Evolutionary conservation across 768 basidiomycete species (phyloP), one percentile per base, ranked within the genome.

Genomic region (Cystobasidium ongulense): DNA sequence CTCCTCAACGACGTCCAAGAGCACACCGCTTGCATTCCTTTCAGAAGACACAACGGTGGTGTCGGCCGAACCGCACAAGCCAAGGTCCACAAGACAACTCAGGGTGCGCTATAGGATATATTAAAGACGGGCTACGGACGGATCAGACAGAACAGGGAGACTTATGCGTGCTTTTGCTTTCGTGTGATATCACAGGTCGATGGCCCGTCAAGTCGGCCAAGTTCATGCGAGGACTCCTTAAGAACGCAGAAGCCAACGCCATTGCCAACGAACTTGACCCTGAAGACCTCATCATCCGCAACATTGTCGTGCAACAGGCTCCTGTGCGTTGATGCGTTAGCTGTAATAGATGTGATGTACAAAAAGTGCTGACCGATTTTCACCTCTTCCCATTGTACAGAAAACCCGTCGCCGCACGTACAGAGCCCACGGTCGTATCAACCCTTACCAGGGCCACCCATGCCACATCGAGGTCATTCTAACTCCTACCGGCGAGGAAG

Each of bases 161-260:
- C 25, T 46, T 11, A 27, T 39, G 63, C 63, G 39, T 64, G n/a
- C 25, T 64, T 5, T 39, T 64, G 33, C 38, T 41, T 64, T 39
- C 38, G 63, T 39, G 36, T 41, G 63, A 38, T 27, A 25, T 1
- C 17, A 66, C 78, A 97, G 95, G 96, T 88, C 95, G 96, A 81
- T 98, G 96, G 96, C 96, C 96, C 81, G 94, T 92, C 85, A 98
- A 99, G 85, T 97, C 92, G 63, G 88, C 96, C 83, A 89, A 90
- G 82, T 95, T 93, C 86, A 89, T 99, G 81, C 86, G 89, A 76
- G 88, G 91, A 78, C 87, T 99, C 67, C 83, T 99, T 81, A 98
- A 98, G 87, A 99, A 99, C 83, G 96, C 96, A 52, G 95, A 98
- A 83, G 89, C 96, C 78, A 99, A 99, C 82, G 96, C 96, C 76